Evolutionary conservation across 768 basidiomycete species (phyloP).

Genomic region (Wakefieldia striispora): DNA sequence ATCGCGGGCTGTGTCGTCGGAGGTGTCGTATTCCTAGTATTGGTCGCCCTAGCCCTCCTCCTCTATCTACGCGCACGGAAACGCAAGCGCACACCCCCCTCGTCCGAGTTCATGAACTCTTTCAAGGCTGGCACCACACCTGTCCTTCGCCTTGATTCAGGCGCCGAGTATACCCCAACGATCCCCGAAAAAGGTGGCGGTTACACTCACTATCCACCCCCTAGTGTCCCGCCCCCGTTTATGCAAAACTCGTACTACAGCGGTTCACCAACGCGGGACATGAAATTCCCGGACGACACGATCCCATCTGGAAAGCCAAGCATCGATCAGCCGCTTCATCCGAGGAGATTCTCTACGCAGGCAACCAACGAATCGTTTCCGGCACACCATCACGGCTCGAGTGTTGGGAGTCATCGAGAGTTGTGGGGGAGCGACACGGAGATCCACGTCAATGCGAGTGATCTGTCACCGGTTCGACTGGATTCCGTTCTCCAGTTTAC

Average conservation of each 20-base stretch:
- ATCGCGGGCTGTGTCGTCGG: conserved; percentile 57
- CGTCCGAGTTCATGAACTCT: conserved; percentile 52
- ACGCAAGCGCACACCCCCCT: conserved; percentile 49
- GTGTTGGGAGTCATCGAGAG: conserved; percentile 21
- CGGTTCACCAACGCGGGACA: conserved; percentile 4
- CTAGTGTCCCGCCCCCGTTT: conserved; percentile 11
- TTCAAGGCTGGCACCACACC: conserved; percentile 22
- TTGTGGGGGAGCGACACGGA: conserved; percentile 24
- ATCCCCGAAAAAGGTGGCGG: conserved; percentile 16
- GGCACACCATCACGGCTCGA: conserved; percentile 4
- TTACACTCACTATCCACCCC: not conserved
- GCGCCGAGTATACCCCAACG: conserved; percentile 11
- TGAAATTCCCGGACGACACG: conserved; percentile 16
- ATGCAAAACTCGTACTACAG: conserved; percentile 14
- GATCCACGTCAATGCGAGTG: not conserved
- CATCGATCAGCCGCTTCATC: conserved; percentile 21
- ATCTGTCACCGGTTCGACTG: conserved; percentile 4
- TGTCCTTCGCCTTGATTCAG: conserved; percentile 28
- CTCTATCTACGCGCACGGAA: conserved; percentile 41
- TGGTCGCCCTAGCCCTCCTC: conserved; percentile 36
- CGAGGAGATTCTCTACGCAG: conserved; percentile 20
- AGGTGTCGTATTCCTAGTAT: conserved; percentile 39
- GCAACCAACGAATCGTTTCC: conserved; percentile 5
- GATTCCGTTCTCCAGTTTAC: conserved; percentile 13
- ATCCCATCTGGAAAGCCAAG: conserved; percentile 13